Conservation (phyloP, 2,329 filamentous ascomycete genomes). For the Salinomyces thailandicus region DNA sequence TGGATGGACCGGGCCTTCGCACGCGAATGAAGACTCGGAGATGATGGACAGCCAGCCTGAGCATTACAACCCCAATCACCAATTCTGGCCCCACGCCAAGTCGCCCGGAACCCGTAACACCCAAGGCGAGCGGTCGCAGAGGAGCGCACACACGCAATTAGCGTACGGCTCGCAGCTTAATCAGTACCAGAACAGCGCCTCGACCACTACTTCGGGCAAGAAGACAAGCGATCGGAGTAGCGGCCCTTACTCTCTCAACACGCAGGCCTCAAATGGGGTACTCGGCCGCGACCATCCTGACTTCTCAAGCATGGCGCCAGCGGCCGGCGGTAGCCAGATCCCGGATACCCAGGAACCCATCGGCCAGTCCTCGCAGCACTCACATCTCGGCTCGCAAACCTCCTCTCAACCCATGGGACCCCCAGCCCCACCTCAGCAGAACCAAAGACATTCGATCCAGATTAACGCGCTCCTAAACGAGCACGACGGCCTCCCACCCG, state of each 20-base stretch:
- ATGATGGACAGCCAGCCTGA: slow-evolving; percentile 35
- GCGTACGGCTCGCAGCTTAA: slow-evolving; percentile 46
- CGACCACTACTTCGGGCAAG: slow-evolving; percentile 75
- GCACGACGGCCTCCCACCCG: slow-evolving; percentile 19
- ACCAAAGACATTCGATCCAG: slow-evolving; percentile 3
- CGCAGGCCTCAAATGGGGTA: slow-evolving; percentile 60
- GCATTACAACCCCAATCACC: slow-evolving; percentile 13
- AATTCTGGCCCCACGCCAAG: slow-evolving; percentile 3
- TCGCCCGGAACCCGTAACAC: slow-evolving; percentile 26
- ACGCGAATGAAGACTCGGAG: slow-evolving; percentile 31
- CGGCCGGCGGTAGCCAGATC: slow-evolving; percentile 45
- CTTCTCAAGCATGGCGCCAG: slow-evolving; percentile 42
- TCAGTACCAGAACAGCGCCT: slow-evolving; percentile 73
- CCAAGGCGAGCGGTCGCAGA: slow-evolving; percentile 53
- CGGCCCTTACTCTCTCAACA: slow-evolving; percentile 52
- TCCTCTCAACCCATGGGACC: slow-evolving; percentile 19
- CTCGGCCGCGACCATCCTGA: slow-evolving; percentile 41
- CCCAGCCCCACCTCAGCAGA: slow-evolving; percentile 24
- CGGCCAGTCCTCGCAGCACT: slow-evolving; percentile 29
- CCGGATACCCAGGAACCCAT: slow-evolving; percentile 48
- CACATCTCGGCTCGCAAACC: not conserved
- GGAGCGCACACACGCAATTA: slow-evolving; percentile 51
- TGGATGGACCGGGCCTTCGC: slow-evolving; percentile 31
- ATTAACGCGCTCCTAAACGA: slow-evolving; percentile 33
- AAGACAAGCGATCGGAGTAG: slow-evolving; percentile 57